These are phyloP conservation scores for Brassica hybrid DNA, from an alignment of 441 rosid genomes.

Conservation along the genomic window DNA sequence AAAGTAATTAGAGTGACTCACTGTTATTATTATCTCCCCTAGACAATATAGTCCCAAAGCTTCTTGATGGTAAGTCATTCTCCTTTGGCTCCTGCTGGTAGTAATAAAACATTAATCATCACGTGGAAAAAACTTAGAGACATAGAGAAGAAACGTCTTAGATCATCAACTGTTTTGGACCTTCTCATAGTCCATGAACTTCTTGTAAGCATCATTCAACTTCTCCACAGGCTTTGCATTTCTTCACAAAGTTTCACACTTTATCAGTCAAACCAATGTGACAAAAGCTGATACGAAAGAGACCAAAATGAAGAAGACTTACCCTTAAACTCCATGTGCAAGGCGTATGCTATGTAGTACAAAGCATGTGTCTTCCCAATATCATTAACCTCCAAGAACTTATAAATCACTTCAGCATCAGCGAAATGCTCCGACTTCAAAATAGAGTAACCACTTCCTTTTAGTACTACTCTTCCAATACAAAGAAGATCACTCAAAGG, in stretches of 20 bases:
- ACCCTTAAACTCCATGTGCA: conserved; percentile 72
- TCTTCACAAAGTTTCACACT: conserved; percentile 43
- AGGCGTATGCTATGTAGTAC: conserved; percentile 65
- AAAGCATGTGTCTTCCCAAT: conserved; percentile 75
- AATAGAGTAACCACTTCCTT: neutral
- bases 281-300: neutral
- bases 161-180: conserved; percentile 46
- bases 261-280: conserved; percentile 13
- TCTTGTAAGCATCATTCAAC: conserved; percentile 65
- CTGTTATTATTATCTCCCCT: too few species aligned
- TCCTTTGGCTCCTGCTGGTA: too few species aligned
- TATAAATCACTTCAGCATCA: too few species aligned
- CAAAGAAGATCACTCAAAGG: neutral
- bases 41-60: too few species aligned
- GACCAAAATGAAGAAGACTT: neutral
- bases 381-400: conserved; percentile 79
- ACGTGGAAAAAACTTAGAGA: too few species aligned
- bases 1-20: too few species aligned
- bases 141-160: conserved; percentile 31
- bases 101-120: neutral
- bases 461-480: neutral
- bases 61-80: too few species aligned
- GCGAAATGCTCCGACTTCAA: conserved; percentile 24
- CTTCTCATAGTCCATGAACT: conserved; percentile 68
- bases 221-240: conserved; percentile 69